phyloP scores from a whole-genome alignment of 768 basidiomycete genomes.

The Suillus plorans region DNA sequence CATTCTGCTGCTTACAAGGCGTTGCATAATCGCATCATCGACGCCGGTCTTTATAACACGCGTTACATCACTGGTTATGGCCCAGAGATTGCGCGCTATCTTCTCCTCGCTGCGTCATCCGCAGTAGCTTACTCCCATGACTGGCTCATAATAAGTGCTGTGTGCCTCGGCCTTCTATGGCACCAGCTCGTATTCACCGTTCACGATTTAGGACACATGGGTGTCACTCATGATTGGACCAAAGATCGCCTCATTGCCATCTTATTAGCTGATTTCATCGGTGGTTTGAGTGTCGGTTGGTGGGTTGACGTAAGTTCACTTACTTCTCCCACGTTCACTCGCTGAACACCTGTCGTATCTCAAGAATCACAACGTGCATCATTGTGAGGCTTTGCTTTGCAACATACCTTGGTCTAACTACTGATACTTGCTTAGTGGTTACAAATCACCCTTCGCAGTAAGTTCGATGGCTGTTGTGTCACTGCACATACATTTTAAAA shows the following conservation, averaged over 20 bases:
- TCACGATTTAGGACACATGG: conserved; percentile 95
- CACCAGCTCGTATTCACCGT: conserved; percentile 92
- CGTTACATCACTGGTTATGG: conserved; percentile 88
- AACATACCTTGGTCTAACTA: conserved; percentile 7
- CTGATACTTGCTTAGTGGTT: conserved; percentile 57
- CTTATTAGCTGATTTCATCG: conserved; percentile 79
- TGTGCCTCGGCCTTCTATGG: conserved; percentile 87
- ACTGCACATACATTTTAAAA: neutral
- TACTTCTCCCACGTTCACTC: conserved; percentile 9
- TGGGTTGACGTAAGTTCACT: conserved; percentile 89
- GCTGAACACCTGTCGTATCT: conserved; percentile 1
- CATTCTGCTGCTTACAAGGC: conserved; percentile 79
- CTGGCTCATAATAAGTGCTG: conserved; percentile 74
- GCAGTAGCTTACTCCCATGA: conserved; percentile 57
- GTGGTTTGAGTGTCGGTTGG: conserved; percentile 95
- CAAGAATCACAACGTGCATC: conserved; percentile 94
- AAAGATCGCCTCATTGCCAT: conserved; percentile 80
- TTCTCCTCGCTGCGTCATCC: conserved; percentile 57
- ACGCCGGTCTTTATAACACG: conserved; percentile 83
- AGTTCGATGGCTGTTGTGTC: conserved; percentile 23
- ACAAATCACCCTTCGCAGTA: conserved; percentile 98
- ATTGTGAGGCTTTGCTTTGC: conserved; percentile 57
- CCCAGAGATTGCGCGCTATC: conserved; percentile 81
- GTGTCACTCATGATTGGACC: conserved; percentile 86
- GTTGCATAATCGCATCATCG: conserved; percentile 70